Base-by-base conservation (phyloP, 495 filamentous ascomycete genomes). In the Niebla homalea region DNA sequence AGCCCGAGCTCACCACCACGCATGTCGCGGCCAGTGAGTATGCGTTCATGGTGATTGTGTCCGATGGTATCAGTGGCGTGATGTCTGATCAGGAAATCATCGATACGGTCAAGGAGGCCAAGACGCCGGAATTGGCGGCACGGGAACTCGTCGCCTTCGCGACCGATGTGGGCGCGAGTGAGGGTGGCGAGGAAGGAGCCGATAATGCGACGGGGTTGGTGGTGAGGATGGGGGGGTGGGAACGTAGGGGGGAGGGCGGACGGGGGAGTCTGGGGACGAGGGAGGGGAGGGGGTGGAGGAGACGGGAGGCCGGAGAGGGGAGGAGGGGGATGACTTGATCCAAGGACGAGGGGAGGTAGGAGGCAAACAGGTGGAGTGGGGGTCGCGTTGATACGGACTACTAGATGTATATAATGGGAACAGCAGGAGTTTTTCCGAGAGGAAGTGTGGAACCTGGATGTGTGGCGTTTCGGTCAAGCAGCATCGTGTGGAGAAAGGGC, bases 181-280 rank as follows among this genome's bases (percentile, higher is more conserved):
- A 32, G 29, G 82, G 88, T 46, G 54, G 54, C 36, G 57, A 54
- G 20, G 41, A 45, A 1, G 49, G 49, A 7, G 90, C 83, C 0
- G 90, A 98, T 64, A 98, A 98, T 72, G 87, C 89, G 10, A 98
- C 93, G n/a, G 90, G 85, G 60, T 66, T 96, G 4, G 90, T 96
- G 5, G 79, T 97, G 20, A 72, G 92, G 46, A 70, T 97, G 8
- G 92, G 92, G 8, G 92, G 93, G 0, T 97, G 92, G 92, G 92
- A 97, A 70, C 79, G 90, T 60, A 77, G 92, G 58, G 77, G 73
- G 43, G 85, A 94, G 62, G 93, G 93, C 0, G 92, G 92, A 0
- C 64, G 89, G 44, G 92, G 92, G 1, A 88, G 86, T 60, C 55
- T 94, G 70, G 86, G 89, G 10, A 95, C 89, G 2, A 89, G 83